phyloP scores from a whole-genome alignment of 2,329 filamentous ascomycete genomes.

The Pseudogymnoascus sp. region DNA sequence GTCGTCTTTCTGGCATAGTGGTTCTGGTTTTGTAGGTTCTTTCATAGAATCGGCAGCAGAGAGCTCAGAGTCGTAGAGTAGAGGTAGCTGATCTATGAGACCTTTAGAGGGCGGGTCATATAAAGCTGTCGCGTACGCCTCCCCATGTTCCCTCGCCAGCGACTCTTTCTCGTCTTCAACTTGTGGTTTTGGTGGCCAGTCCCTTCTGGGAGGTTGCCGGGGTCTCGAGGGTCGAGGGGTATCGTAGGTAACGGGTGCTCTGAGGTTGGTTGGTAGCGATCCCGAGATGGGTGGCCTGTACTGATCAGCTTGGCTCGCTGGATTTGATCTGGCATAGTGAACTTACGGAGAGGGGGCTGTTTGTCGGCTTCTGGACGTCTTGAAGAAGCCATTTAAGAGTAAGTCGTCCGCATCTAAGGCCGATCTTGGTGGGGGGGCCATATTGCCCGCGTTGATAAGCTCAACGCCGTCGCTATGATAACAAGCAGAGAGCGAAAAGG shows the following conservation, averaged over 20 bases:
- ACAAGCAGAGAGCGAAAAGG: not conserved
- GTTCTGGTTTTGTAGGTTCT: conserved; percentile 19
- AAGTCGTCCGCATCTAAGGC: conserved; percentile 38
- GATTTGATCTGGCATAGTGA: not conserved
- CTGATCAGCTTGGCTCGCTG: not conserved
- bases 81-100: conserved; percentile 57
- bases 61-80: conserved; percentile 53
- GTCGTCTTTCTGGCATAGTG: conserved; percentile 37
- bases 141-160: conserved; percentile 48
- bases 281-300: not conserved
- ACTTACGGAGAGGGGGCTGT: not conserved
- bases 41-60: conserved; percentile 21
- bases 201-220: conserved; percentile 20
- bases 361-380: conserved; percentile 32
- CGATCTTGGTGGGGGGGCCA: conserved; percentile 13
- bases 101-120: conserved; percentile 56
- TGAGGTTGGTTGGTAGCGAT: conserved; percentile 4
- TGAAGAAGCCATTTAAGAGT: conserved; percentile 44
- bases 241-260: not conserved
- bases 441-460: conserved; percentile 10
- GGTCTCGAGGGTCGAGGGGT: not conserved
- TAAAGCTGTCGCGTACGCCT: conserved; percentile 28
- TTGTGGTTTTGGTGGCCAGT: conserved; percentile 49
- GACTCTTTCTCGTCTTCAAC: conserved; percentile 63
- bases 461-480: conserved; percentile 3